Evolutionary conservation across 2,329 filamentous ascomycete genomes (phyloP).

Genomic region (Eutypa lata): DNA sequence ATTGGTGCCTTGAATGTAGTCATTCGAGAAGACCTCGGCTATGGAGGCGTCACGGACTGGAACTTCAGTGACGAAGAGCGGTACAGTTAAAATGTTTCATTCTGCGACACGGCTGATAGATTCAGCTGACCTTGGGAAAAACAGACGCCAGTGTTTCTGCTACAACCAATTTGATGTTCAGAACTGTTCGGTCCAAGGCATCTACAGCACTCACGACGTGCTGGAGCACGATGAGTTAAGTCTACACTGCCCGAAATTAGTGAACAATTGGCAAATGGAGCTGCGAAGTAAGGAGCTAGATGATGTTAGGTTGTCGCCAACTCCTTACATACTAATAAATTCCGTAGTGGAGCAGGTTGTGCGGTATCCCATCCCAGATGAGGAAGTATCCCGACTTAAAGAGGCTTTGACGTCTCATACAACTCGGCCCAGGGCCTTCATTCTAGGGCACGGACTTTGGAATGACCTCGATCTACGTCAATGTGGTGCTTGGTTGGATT

Average conservation of each 20-base stretch:
- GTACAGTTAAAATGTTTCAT: constrained; percentile 17
- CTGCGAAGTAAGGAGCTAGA: constrained; percentile 20
- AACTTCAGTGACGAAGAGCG: constrained; percentile 42
- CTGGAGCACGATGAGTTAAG: constrained; percentile 38
- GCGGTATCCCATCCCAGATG: constrained; percentile 37
- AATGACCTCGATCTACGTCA: constrained; percentile 41
- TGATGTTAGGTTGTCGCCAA: not conserved
- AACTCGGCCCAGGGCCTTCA: constrained; percentile 35
- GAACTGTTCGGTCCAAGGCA: constrained; percentile 46
- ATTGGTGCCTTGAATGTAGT: constrained; percentile 45
- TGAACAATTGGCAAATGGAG: constrained; percentile 26
- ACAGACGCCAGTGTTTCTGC: constrained; percentile 42
- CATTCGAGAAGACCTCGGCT: constrained; percentile 42
- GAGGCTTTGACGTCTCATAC: constrained; percentile 28
- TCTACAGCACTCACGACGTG: constrained; percentile 44
- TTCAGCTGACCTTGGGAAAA: constrained; percentile 4
- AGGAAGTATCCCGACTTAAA: constrained; percentile 37
- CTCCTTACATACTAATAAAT: constrained; percentile 7
- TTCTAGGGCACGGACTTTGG: constrained; percentile 47
- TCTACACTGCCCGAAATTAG: constrained; percentile 33
- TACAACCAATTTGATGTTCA: constrained; percentile 47
- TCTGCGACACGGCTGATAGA: not conserved
- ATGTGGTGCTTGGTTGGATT: constrained; percentile 38
- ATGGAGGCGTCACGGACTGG: constrained; percentile 47
- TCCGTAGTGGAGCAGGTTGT: constrained; percentile 41